Conservation (phyloP, 331 rosid genomes). For the Quercus phellos region DNA sequence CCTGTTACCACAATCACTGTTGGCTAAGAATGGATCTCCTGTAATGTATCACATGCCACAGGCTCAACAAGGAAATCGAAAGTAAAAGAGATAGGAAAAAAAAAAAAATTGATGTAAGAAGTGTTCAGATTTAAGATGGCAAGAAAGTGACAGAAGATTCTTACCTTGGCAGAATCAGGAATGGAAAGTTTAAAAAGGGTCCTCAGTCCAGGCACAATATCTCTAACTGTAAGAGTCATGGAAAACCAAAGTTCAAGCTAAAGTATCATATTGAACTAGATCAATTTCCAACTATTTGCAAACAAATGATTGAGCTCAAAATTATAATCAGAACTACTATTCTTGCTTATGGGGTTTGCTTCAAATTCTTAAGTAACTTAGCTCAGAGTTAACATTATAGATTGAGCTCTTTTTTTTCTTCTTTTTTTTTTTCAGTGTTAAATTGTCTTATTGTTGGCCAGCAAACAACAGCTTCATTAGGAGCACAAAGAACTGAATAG, state of each 20-base stretch:
- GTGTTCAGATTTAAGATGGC: background rate
- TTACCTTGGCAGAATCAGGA: constrained; percentile 56
- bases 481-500: too few species aligned
- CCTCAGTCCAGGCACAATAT: constrained; percentile 53
- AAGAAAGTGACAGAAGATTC: background rate
- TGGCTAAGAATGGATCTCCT: background rate
- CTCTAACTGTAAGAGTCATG: constrained; percentile 38
- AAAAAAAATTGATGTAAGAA: background rate
- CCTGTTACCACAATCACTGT: constrained; percentile 27
- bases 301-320: background rate
- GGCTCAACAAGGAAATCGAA: background rate
- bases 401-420: too few species aligned
- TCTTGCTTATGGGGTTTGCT: background rate
- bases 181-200: constrained; percentile 23
- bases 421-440: too few species aligned
- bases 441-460: too few species aligned
- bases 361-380: background rate
- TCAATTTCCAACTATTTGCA: background rate
- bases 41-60: background rate
- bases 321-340: background rate
- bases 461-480: too few species aligned
- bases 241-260: background rate
- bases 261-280: background rate
- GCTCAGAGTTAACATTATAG: too few species aligned
- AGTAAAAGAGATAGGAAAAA: background rate